Evolutionary conservation across 75 land plant genomes (phyloP).

Genomic region (Pinus taeda): DNA sequence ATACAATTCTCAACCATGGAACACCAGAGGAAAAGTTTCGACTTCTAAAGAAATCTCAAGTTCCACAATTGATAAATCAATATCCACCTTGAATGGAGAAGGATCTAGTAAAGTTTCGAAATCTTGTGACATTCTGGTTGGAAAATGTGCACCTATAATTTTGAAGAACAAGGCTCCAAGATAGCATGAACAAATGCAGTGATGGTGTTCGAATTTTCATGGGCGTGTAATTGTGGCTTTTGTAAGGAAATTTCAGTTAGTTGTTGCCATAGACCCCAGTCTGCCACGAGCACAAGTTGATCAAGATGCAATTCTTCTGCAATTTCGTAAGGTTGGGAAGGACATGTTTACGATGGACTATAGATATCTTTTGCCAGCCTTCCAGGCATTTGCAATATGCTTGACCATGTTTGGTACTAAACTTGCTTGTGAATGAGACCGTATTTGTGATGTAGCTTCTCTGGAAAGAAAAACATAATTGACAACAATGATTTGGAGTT

Average conservation of each 20-base stretch:
- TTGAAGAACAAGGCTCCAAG: slow-evolving; percentile 90
- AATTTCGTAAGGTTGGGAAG: slow-evolving; percentile 66
- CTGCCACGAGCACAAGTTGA: slow-evolving; percentile 49
- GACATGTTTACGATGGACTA: slow-evolving; percentile 74
- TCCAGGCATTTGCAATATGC: slow-evolving; percentile 71
- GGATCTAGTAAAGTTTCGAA: neutral
- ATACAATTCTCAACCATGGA: slow-evolving; percentile 36
- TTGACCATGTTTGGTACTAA: slow-evolving; percentile 75
- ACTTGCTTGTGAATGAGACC: slow-evolving; percentile 57
- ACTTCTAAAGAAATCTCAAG: slow-evolving; percentile 23
- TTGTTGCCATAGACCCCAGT: slow-evolving; percentile 71
- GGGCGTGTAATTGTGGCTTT: slow-evolving; percentile 93
- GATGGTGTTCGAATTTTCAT: slow-evolving; percentile 97
- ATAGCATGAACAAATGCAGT: slow-evolving; percentile 96
- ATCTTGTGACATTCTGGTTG: neutral
- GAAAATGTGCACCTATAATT: slow-evolving; percentile 25
- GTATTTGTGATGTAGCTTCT: slow-evolving; percentile 3
- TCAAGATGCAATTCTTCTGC: slow-evolving; percentile 60
- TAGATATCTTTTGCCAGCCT: slow-evolving; percentile 46
- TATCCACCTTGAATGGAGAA: neutral
- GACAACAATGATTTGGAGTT: neutral
- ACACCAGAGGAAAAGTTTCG: slow-evolving; percentile 25
- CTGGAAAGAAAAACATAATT: neutral
- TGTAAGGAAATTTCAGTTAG: slow-evolving; percentile 93
- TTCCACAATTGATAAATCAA: slow-evolving; percentile 5